A percentile compares a stretch with the other conserved stretches of the same genome.
These are phyloP conservation scores for Eucommia ulmoides DNA, from an alignment of 257 asterid species.

Conservation along the genomic window DNA sequence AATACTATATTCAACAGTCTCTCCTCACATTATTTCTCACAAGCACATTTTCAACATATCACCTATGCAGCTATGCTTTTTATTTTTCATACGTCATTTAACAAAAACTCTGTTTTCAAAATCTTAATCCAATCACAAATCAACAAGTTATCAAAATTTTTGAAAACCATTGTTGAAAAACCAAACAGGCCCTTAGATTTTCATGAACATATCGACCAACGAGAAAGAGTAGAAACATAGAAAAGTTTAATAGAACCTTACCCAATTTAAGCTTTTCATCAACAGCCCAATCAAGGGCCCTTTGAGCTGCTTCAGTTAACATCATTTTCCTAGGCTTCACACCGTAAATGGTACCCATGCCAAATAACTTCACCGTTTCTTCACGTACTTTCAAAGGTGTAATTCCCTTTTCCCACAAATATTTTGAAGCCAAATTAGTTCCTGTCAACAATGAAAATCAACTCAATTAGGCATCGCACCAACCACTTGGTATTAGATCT, in stretches of 20 bases:
- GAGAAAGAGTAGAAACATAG: background rate
- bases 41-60: no score
- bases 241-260: slow-evolving; percentile 8
- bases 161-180: no score
- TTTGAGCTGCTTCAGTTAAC: slow-evolving; percentile 51
- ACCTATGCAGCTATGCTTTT: no score
- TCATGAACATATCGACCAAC: background rate
- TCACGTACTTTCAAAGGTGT: slow-evolving; percentile 60
- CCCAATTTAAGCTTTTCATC: slow-evolving; percentile 54
- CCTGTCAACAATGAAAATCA: slow-evolving; percentile 23
- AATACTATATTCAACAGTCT: no score
- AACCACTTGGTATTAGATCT: no score
- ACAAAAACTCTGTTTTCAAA: no score
- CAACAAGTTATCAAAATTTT: no score
- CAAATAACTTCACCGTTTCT: slow-evolving; percentile 34
- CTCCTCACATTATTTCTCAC: no score
- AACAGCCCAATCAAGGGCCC: slow-evolving; percentile 58
- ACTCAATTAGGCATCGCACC: no score
- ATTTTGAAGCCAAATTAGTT: slow-evolving; percentile 55
- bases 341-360: slow-evolving; percentile 26
- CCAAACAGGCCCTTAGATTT: no score
- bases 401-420: slow-evolving; percentile 43
- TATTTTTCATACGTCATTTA: no score
- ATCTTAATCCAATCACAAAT: no score
- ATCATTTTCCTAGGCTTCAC: slow-evolving; percentile 60